Percentiles rank a stretch among this genome's conserved stretches.
Conservation (phyloP, 2,329 filamentous ascomycete species). For the Polychaeton citri region DNA sequence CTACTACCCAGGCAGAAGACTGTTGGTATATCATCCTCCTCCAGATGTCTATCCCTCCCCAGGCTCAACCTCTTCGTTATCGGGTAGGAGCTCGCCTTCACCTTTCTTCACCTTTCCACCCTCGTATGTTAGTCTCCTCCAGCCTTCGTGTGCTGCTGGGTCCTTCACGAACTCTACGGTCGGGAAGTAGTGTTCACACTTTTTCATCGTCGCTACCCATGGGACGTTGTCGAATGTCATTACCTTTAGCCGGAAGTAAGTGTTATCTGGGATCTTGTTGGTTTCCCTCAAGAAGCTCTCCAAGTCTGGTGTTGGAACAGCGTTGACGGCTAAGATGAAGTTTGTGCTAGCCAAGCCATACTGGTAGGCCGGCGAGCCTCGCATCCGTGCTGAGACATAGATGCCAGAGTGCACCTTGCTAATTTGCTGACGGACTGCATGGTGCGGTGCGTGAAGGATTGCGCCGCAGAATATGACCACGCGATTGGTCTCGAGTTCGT, state of each 20-base stretch:
- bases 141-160: constrained; percentile 35
- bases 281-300: constrained; percentile 69
- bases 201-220: constrained; percentile 99
- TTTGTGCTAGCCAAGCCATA: constrained; percentile 92
- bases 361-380: constrained; percentile 73
- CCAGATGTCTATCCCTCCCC: too few species aligned
- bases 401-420: constrained; percentile 92
- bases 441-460: constrained; percentile 82
- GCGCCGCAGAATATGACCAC: constrained; percentile 93
- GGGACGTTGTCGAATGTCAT: constrained; percentile 97
- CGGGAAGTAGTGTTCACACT: constrained; percentile 90
- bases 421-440: constrained; percentile 94
- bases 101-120: constrained; percentile 26
- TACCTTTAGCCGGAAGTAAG: constrained; percentile 93
- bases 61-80: background rate
- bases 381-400: constrained; percentile 77
- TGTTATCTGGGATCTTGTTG: constrained; percentile 84
- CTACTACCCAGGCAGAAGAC: too few species aligned
- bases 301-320: constrained; percentile 68
- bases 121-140: constrained; percentile 45
- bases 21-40: too few species aligned
- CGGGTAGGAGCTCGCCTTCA: constrained; percentile 15
- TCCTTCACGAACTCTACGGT: constrained; percentile 54
- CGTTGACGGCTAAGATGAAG: constrained; percentile 94
- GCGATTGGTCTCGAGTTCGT: constrained; percentile 83